Conservation (phyloP, 495 filamentous ascomycete genomes). For the Neurospora sp. region DNA sequence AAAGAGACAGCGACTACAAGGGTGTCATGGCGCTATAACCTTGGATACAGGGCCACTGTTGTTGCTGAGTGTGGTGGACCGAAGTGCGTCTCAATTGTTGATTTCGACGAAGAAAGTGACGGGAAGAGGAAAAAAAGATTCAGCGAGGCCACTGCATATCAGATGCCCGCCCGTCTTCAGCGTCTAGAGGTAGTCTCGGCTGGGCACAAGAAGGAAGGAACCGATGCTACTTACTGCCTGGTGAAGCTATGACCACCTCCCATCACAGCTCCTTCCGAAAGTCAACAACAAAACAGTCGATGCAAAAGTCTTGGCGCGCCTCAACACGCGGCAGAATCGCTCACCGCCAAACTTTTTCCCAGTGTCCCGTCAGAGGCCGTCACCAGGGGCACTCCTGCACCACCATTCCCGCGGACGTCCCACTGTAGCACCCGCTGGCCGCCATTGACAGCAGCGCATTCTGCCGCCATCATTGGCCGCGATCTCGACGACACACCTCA, state of each 20-base stretch:
- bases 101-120: no score
- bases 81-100: no score
- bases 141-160: no score
- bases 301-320: not conserved
- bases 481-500: not conserved
- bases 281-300: not conserved
- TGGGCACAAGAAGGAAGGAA: not conserved
- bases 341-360: slow-evolving; percentile 24
- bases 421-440: not conserved
- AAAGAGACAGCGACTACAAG: not conserved
- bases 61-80: no score
- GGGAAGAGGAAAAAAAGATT: no score
- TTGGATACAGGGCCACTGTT: not conserved
- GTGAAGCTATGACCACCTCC: slow-evolving; percentile 6
- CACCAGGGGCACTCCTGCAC: not conserved
- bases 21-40: not conserved
- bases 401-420: not conserved
- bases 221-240: not conserved
- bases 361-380: not conserved
- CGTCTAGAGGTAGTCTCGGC: no score
- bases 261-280: not conserved
- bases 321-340: slow-evolving; percentile 14
- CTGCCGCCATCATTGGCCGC: not conserved
- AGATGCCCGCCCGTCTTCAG: no score
- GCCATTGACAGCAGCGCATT: slow-evolving; percentile 13